phyloP scores from a whole-genome alignment of 1,284 basidiomycete genomes.

The Trichosporon inkin region DNA sequence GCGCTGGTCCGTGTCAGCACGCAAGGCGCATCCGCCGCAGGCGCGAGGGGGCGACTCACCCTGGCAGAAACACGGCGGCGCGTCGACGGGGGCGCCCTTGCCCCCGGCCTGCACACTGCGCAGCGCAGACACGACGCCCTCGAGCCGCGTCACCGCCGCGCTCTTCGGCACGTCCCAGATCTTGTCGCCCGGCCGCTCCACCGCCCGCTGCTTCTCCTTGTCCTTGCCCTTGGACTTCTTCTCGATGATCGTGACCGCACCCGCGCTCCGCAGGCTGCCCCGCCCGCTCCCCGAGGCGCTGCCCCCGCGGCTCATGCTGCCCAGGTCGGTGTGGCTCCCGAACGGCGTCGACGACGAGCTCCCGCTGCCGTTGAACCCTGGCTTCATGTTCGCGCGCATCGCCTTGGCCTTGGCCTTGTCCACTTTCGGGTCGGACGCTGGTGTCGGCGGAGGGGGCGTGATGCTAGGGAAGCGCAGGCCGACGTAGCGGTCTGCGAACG shows the following conservation, averaged over 20 bases:
- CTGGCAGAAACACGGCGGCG: constrained; percentile 49
- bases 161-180: constrained; percentile 46
- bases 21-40: too few species aligned
- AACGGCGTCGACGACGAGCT: neutral
- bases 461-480: constrained; percentile 35
- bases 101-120: constrained; percentile 33
- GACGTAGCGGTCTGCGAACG: constrained; percentile 42
- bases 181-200: constrained; percentile 25
- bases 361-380: neutral
- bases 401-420: constrained; percentile 4
- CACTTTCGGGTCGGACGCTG: neutral
- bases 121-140: constrained; percentile 34
- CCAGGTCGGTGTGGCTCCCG: neutral
- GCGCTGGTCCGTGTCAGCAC: constrained; percentile 33
- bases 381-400: constrained; percentile 39
- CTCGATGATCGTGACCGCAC: constrained; percentile 33
- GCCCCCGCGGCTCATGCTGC: neutral
- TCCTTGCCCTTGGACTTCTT: constrained; percentile 21
- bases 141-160: constrained; percentile 39
- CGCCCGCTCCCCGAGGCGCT: neutral
- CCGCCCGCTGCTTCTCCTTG: constrained; percentile 13
- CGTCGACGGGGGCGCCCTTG: constrained; percentile 23
- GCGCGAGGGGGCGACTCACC: constrained; percentile 34
- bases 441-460: constrained; percentile 16
- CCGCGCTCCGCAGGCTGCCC: constrained; percentile 7